Evolutionary conservation across 495 filamentous ascomycete genomes (phyloP).

Genomic region (Hypoxylon fragiforme): DNA sequence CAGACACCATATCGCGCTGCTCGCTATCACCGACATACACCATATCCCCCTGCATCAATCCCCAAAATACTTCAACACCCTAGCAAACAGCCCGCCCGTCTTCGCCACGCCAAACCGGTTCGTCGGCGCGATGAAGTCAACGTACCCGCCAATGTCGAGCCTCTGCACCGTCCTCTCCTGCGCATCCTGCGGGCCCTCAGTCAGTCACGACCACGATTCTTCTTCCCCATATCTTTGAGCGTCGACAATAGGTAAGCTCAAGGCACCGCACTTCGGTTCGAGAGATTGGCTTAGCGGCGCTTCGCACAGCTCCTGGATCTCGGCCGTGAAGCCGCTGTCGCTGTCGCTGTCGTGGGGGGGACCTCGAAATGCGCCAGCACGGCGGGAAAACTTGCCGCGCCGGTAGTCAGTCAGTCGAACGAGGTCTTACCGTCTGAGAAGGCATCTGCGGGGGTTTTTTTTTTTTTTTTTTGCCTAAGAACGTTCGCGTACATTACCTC

Average conservation of each 20-base stretch:
- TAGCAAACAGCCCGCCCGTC: slow-evolving; percentile 41
- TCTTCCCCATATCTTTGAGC: slow-evolving; percentile 35
- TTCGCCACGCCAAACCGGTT: slow-evolving; percentile 38
- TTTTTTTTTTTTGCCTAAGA: slow-evolving; percentile 34
- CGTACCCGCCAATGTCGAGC: slow-evolving; percentile 26
- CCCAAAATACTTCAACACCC: slow-evolving; percentile 34
- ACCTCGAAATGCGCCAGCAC: slow-evolving; percentile 32
- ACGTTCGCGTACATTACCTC: slow-evolving; percentile 33
- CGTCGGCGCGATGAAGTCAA: slow-evolving; percentile 46
- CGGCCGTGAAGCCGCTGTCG: slow-evolving; percentile 3
- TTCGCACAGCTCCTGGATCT: slow-evolving; percentile 38
- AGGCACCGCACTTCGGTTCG: slow-evolving; percentile 34
- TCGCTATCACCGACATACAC: slow-evolving; percentile 43
- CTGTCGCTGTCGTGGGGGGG: too few relatives aligned
- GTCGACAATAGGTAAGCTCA: slow-evolving; percentile 30
- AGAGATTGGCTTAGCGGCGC: slow-evolving; percentile 25
- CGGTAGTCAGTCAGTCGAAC: slow-evolving; percentile 44
- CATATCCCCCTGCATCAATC: slow-evolving; percentile 39
- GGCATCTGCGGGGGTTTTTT: slow-evolving; percentile 40
- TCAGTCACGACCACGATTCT: slow-evolving; percentile 44
- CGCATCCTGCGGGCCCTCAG: slow-evolving; percentile 47
- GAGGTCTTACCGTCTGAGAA: slow-evolving; percentile 45
- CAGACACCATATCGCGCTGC: slow-evolving; percentile 37
- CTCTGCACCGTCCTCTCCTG: slow-evolving; percentile 44
- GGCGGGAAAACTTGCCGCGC: slow-evolving; percentile 40